These are phyloP conservation scores for Colletotrichum somersetense DNA, from an alignment of 2,329 filamentous ascomycete species.

Conservation along the genomic window DNA sequence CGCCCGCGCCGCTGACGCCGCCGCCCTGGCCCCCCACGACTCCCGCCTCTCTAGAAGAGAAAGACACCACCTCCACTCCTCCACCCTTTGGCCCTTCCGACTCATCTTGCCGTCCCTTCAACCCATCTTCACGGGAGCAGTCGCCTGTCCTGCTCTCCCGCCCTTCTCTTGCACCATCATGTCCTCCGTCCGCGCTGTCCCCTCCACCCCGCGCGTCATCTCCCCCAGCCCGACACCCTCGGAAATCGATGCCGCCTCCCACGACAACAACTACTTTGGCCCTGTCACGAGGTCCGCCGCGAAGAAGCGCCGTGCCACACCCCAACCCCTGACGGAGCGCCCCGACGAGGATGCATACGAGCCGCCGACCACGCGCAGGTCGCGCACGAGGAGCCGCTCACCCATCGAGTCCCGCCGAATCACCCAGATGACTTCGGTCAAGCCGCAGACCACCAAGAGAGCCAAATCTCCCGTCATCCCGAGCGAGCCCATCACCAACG, in stretches of 20 bases:
- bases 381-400: constrained; percentile 79
- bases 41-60: constrained; percentile 63
- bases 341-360: constrained; percentile 59
- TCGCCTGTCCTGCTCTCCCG: constrained; percentile 69
- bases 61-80: constrained; percentile 61
- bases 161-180: constrained; percentile 68
- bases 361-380: constrained; percentile 66
- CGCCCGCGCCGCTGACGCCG: constrained; percentile 43
- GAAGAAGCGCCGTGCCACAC: constrained; percentile 66
- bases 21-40: constrained; percentile 41
- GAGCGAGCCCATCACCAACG: constrained; percentile 44
- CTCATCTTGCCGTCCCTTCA: constrained; percentile 59
- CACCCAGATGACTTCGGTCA: constrained; percentile 65
- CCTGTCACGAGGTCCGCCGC: constrained; percentile 83
- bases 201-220: constrained; percentile 87
- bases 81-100: constrained; percentile 60
- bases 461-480: constrained; percentile 45
- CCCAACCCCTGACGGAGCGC: constrained; percentile 68
- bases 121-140: constrained; percentile 67
- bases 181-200: constrained; percentile 69
- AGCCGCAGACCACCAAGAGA: constrained; percentile 54
- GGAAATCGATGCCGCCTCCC: constrained; percentile 64
- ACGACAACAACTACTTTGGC: constrained; percentile 75
- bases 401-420: constrained; percentile 68
- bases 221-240: constrained; percentile 86